phyloP scores from a whole-genome alignment of 495 filamentous ascomycete genomes.

The Bacidia gigantensis region DNA sequence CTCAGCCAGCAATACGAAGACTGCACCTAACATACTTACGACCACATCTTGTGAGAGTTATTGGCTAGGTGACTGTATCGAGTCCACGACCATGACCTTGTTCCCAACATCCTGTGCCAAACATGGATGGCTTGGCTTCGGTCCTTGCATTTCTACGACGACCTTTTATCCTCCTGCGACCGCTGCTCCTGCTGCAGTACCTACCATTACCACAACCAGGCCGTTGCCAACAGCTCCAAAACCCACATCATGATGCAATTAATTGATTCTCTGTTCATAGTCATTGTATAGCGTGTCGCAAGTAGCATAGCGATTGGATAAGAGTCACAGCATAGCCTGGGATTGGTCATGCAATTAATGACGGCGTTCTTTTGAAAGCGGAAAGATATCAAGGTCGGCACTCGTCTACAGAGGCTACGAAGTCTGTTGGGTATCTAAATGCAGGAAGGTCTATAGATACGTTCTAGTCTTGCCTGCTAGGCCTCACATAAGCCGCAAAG shows the following conservation, averaged over 20 bases:
- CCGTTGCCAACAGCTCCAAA: not conserved
- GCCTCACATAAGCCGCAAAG: slow-evolving; percentile 42
- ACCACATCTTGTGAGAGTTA: too few species aligned
- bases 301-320: too few species aligned
- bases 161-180: slow-evolving; percentile 1
- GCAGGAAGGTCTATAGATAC: not conserved
- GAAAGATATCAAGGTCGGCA: too few species aligned
- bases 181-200: not conserved
- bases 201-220: slow-evolving; percentile 2
- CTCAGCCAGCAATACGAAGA: not conserved
- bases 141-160: not conserved
- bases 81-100: not conserved
- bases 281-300: too few species aligned
- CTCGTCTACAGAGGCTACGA: too few species aligned
- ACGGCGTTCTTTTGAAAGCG: too few species aligned
- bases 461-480: not conserved
- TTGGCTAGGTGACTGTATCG: not conserved
- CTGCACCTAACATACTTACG: too few species aligned
- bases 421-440: not conserved
- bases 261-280: too few species aligned
- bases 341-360: too few species aligned
- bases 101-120: slow-evolving; percentile 2
- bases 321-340: too few species aligned
- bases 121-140: slow-evolving; percentile 1
- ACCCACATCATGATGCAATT: not conserved